Conservation (phyloP, 2,329 filamentous ascomycete genomes). For the Pseudogymnoascus sp. region DNA sequence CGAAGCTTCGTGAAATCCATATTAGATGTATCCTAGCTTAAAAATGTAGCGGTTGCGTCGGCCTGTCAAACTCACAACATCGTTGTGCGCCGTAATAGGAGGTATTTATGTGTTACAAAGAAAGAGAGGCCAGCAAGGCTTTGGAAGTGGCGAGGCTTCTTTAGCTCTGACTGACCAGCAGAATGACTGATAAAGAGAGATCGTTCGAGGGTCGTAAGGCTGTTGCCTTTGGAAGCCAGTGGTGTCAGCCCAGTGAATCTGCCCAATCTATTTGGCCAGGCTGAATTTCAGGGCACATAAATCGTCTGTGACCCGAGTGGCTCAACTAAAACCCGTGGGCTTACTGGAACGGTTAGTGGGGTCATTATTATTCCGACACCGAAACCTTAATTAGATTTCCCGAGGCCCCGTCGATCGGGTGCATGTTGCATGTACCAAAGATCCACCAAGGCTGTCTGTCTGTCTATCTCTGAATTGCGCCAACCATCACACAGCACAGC, state of each 20-base stretch:
- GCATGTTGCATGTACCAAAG: not conserved
- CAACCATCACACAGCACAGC: not conserved
- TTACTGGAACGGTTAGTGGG: not conserved
- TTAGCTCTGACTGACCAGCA: not conserved
- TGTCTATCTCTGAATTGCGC: slow-evolving; percentile 2
- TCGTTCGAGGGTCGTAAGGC: not conserved
- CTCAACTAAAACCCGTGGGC: not conserved
- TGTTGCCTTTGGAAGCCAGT: not conserved
- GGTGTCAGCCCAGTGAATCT: slow-evolving; percentile 1
- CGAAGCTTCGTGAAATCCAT: slow-evolving; percentile 75
- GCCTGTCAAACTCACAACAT: not conserved
- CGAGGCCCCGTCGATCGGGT: not conserved
- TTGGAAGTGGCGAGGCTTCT: not conserved
- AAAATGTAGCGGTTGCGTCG: not conserved
- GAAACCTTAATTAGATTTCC: slow-evolving; percentile 8
- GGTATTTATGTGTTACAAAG: not conserved
- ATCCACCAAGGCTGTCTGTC: not conserved
- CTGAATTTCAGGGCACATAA: not conserved
- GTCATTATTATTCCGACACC: not conserved
- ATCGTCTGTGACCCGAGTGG: slow-evolving; percentile 7
- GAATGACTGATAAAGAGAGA: not conserved
- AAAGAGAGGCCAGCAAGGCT: not conserved
- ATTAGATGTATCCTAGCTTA: slow-evolving; percentile 12
- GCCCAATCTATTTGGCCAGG: not conserved
- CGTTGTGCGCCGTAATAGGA: not conserved